These are phyloP conservation scores for Salvia sclarea DNA, from an alignment of 305 asterid genomes.

Conservation along the genomic window DNA sequence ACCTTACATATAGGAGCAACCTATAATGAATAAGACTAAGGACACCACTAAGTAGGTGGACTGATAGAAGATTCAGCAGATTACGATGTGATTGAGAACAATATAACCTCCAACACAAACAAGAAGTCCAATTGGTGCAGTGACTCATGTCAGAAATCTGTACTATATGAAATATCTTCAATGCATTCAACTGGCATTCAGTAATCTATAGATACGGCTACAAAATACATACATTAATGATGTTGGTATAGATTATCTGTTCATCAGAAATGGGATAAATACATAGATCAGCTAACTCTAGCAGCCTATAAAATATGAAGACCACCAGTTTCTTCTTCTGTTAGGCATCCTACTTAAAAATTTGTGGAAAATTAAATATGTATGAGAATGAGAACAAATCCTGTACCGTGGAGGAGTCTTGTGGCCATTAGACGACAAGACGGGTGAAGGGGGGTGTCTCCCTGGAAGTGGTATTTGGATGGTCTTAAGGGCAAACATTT, in stretches of 20 bases:
- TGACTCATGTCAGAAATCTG: not conserved
- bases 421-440: slow-evolving; percentile 40
- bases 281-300: slow-evolving; percentile 7
- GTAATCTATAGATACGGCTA: no score
- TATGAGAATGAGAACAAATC: slow-evolving; percentile 6
- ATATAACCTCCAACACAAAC: not conserved
- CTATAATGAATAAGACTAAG: no score
- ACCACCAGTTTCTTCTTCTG: slow-evolving; percentile 8
- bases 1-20: not conserved
- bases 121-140: not conserved
- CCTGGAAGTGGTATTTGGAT: slow-evolving; percentile 72
- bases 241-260: slow-evolving; percentile 1
- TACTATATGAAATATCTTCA: not conserved
- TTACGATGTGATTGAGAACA: not conserved
- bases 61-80: slow-evolving; percentile 6
- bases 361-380: not conserved
- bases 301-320: slow-evolving; percentile 16
- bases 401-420: slow-evolving; percentile 48
- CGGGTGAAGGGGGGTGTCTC: slow-evolving; percentile 65
- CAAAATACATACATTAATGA: no score
- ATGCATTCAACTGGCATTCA: not conserved
- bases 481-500: slow-evolving; percentile 74
- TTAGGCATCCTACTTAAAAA: not conserved
- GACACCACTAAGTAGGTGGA: not conserved
- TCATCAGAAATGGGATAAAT: slow-evolving; percentile 7